Evolutionary conservation across 176 grass and related monocot species (phyloP).

Genomic region (Oryza meridionalis): DNA sequence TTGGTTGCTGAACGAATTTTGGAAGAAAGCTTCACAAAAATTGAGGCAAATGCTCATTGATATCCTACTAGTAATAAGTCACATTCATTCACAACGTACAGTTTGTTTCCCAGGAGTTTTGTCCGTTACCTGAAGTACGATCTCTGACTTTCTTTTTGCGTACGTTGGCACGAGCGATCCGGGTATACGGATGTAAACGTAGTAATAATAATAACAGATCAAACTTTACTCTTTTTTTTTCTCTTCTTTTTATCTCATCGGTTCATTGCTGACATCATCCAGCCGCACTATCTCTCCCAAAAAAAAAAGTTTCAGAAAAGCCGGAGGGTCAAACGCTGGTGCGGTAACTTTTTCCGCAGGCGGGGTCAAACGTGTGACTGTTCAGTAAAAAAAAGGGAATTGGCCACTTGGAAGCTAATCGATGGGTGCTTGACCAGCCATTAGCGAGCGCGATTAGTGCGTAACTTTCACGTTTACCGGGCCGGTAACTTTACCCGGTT

Average conservation of each 20-base stretch:
- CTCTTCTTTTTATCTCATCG: neutral
- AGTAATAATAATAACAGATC: neutral
- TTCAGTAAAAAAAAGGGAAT: neutral
- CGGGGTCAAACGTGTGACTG: constrained; percentile 21
- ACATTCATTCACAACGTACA: neutral
- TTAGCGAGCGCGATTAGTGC: neutral
- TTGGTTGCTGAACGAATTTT: too few relatives aligned
- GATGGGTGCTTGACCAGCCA: constrained; percentile 18
- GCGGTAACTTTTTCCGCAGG: constrained; percentile 12
- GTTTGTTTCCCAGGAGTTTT: neutral
- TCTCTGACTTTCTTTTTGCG: neutral
- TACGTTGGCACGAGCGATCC: constrained; percentile 11
- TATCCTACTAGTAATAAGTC: too few relatives aligned
- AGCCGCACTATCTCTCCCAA: neutral
- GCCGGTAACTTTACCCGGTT: constrained; percentile 29
- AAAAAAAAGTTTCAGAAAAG: constrained; percentile 2
- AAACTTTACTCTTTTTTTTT: too few relatives aligned
- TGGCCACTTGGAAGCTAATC: neutral
- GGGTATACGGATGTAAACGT: neutral
- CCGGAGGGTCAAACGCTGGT: constrained; percentile 24
- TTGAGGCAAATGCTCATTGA: too few relatives aligned
- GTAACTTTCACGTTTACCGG: constrained; percentile 52
- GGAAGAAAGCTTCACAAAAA: too few relatives aligned
- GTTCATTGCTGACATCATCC: neutral
- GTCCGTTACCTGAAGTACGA: neutral